Base-by-base conservation (phyloP, 768 basidiomycete species). In the Terana coerulea region DNA sequence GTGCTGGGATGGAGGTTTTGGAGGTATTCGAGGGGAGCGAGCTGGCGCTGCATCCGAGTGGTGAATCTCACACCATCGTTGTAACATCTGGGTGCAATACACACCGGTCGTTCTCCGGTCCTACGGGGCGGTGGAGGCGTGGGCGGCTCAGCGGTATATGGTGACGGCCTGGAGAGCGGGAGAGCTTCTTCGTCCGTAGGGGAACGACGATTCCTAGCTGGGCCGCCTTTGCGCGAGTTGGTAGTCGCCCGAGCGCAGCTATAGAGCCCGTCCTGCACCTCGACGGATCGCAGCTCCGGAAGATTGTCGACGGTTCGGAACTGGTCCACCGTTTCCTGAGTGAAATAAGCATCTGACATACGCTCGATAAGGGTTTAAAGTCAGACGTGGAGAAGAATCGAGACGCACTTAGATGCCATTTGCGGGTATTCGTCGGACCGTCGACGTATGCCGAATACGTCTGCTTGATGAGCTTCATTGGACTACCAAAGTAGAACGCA, bases 311-410 rank as follows among this genome's bases (percentile, higher is more conserved):
- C 75, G 2, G 79, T 83, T 40, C 61, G 67, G 19, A 91, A 73
- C 45, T 71, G 68, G 46, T 83, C 74, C 28, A 80, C 64, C 0
- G 81, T 78, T 26, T 84, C 81, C 35, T 81, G 75, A 0, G 83
- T 86, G 61, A 83, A 89, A 68, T 91, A 91, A 8, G 88, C 88
- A 59, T 88, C 88, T 91, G 51, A 31, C 14, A 24, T 19, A 44
- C 11, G 43, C 31, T 30, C 8, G 14, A 41, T 42, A 48, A 39
- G 39, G 12, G 35, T 53, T 37, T 40, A 33, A 33, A 25, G 17
- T 17, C 24, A 21, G 15, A 10, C 19, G 17, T 24, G 39, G 36
- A 36, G 21, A 21, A 36, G 26, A 36, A 34, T n/a, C 28, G 40
- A 21, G 14, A 59, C 69, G 34, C 49, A 72, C 71, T 72, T 15